Evolutionary conservation across 129 eudicot genomes (phyloP), one percentile per base, ranked within the genome.

Genomic region (Pseudognaphalium luteoalbum): DNA sequence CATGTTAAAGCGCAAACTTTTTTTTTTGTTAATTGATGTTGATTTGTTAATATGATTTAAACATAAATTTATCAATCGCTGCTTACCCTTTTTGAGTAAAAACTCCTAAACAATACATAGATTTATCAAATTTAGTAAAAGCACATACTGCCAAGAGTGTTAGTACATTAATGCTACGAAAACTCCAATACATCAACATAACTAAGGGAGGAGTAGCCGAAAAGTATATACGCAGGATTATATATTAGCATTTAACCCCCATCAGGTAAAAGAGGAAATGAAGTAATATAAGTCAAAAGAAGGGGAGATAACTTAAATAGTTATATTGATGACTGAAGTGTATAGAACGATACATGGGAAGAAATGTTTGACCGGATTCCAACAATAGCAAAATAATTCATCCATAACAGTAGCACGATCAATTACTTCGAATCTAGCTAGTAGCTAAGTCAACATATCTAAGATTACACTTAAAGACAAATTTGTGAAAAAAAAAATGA

Each of bases 381-480:
- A 72, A 34, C 66, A 56, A n/a, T 54, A 15, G 28, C 35, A 20
- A 72, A 6, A 39, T 59, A 41, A 21, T 58, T 58, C 20, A 73
- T 14, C 54, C 68, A 73, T 37, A 9, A 58, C 42, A 20, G 9
- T 12, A 70, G 57, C 74, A 70, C 29, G 8, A 70, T 16, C 57
- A 39, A 73, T 60, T 37, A 62, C 70, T 60, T 22, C 33, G 47
- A 74, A 17, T 5, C 14, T 29, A 75, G 71, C 21, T 42, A 75
- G 63, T 74, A 60, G 28, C 57, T 39, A 73, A 15, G 33, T 42
- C 60, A 19, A 63, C 44, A n/a, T 61, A 30, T 35, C 73, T 20
- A 64, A 62, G 17, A 30, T 64, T 63, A 63, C 47, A 75, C 2
- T n/a, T 14, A 10, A 12, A 72, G n/a, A 3, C 19, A 58, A 25